phyloP scores from a whole-genome alignment of 768 basidiomycete species.

The Strobilomyces dryophilus region DNA sequence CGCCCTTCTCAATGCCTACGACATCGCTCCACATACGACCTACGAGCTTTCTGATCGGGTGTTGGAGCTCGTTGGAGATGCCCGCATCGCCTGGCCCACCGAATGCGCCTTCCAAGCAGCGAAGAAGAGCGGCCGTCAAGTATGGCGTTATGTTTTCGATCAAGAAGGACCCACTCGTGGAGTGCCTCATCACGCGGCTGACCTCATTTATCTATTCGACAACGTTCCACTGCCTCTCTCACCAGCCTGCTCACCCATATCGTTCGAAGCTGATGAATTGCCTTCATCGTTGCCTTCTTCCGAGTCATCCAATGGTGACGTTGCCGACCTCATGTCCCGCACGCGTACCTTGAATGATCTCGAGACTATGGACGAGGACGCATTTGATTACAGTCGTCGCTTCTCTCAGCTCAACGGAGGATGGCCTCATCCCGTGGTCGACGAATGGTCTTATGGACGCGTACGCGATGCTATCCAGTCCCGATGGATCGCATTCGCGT shows the following conservation, averaged over 20 bases:
- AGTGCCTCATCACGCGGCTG: constrained; percentile 65
- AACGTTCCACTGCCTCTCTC: constrained; percentile 56
- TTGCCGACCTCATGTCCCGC: constrained; percentile 13
- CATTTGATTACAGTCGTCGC: constrained; percentile 13
- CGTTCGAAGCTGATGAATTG: constrained; percentile 32
- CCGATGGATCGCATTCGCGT: constrained; percentile 70
- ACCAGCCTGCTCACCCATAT: constrained; percentile 30
- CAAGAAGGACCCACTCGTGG: constrained; percentile 69
- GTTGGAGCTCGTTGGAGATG: constrained; percentile 72
- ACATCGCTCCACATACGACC: constrained; percentile 58
- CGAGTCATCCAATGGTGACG: constrained; percentile 22
- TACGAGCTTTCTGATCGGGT: constrained; percentile 67
- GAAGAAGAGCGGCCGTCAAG: constrained; percentile 50
- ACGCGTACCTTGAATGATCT: constrained; percentile 25
- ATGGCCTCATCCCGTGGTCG: constrained; percentile 58
- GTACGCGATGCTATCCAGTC: constrained; percentile 71
- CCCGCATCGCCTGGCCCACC: constrained; percentile 73
- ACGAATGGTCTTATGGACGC: constrained; percentile 60
- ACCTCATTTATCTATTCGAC: constrained; percentile 77
- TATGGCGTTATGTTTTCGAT: constrained; percentile 81
- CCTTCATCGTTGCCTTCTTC: constrained; percentile 29
- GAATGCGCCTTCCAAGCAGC: constrained; percentile 56
- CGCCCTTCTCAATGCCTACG: constrained; percentile 63
- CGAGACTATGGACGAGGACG: constrained; percentile 23
- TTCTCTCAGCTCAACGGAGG: constrained; percentile 28